Percentiles rank a stretch among this genome's conserved stretches.
Conservation (phyloP, 129 eudicot species). For the Saposhnikovia divaricata region DNA sequence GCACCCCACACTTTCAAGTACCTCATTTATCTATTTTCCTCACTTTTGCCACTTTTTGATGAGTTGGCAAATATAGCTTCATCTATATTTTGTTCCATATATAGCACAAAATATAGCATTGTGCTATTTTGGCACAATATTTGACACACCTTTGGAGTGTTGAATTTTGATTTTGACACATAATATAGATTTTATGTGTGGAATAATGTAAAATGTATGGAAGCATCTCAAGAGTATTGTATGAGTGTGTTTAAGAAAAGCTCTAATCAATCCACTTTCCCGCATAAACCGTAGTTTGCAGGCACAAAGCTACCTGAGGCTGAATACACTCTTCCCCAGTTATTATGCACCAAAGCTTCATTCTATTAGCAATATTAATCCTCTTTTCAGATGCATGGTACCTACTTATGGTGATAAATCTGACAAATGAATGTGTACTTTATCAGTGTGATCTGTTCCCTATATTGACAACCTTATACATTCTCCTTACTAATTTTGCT, state of each 20-base stretch:
- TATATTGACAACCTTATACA: background rate
- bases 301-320: background rate
- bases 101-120: too few relatives aligned
- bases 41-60: too few relatives aligned
- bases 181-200: background rate
- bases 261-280: background rate
- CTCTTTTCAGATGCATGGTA: background rate
- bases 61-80: too few relatives aligned
- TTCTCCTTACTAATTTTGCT: conserved; percentile 7
- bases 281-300: background rate
- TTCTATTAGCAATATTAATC: background rate
- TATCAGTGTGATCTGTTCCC: background rate
- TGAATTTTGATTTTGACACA: too few relatives aligned
- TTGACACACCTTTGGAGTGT: too few relatives aligned
- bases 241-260: background rate
- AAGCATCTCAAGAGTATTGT: background rate
- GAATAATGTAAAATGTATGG: background rate
- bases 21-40: too few relatives aligned
- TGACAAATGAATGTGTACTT: background rate
- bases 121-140: too few relatives aligned
- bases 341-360: background rate
- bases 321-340: background rate
- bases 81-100: too few relatives aligned
- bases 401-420: background rate
- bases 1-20: too few relatives aligned